Evolutionary conservation across 345 rosid species (phyloP), one percentile per base, ranked within the genome.

Genomic region (Lepidium aucheri): DNA sequence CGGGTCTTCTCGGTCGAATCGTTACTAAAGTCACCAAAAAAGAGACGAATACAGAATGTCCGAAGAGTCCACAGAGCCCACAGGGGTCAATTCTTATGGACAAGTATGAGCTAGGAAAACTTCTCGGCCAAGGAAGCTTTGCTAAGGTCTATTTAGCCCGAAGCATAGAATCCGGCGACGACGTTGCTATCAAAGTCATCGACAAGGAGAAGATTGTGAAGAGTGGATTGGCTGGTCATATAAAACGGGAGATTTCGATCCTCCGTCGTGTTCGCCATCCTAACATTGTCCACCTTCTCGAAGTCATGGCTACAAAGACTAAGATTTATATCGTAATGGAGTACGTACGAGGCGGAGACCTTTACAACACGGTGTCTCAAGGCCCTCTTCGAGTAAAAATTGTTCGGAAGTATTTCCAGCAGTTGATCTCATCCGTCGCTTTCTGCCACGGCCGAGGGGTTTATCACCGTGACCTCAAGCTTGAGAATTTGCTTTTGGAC

Each of bases 251-350:
- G 82, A 94, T 94, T 76, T 84, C 96, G 3, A 88, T 94, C 76
- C 85, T 94, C 81, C 82, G 90, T 42, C 81, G 83, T 7, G 81
- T 94, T 12, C 74, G 70, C 69, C 96, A 94, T 55, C 92, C 83
- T 1, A 53, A 83, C 76, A 85, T 88, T 57, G 96, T 90, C 22
- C 79, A 74, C 54, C 88, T 86, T 42, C 56, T 70, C 66, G 99
- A 94, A 71, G 99, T 94, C 11, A 59, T 86, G 53, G 99, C 99
- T 12, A 78, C 99, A 20, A 87, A 83, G 55, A 73, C 95, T 3
- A 90, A 86, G 80, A 94, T 94, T 36, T 90, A 88, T 78, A 85
- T 85, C 55, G 93, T 90, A 13, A 82, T 94, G 89, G 99, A 94
- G 76, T 83, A 84, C 40, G 87, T 85, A 26, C 79, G 84, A 61